phyloP scores from a whole-genome alignment of 2,329 filamentous ascomycete genomes.

The Nemania sp. region DNA sequence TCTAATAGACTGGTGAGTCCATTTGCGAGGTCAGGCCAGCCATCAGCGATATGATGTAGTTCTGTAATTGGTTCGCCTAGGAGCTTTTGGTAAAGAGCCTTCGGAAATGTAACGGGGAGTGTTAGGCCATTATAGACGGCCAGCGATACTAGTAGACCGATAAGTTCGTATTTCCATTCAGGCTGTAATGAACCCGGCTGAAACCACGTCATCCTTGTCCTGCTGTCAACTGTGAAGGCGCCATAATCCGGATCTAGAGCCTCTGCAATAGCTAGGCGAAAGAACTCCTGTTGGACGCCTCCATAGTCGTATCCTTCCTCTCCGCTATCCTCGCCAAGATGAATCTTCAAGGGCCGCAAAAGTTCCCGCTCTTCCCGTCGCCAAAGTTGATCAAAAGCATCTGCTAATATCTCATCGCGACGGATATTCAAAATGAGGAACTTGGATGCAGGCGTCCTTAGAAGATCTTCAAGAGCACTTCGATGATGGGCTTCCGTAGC shows the following conservation, averaged over 20 bases:
- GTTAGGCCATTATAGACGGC: conserved; percentile 94
- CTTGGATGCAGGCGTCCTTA: conserved; percentile 69
- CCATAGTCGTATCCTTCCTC: conserved; percentile 93
- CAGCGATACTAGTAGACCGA: conserved; percentile 85
- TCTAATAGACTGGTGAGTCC: conserved; percentile 74
- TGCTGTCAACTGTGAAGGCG: conserved; percentile 76
- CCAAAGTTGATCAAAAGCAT: conserved; percentile 90
- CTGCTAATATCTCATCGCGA: conserved; percentile 67
- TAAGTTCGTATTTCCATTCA: conserved; percentile 85
- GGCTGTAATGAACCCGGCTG: conserved; percentile 80
- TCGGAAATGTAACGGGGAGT: conserved; percentile 85
- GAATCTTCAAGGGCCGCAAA: conserved; percentile 83
- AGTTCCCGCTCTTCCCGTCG: conserved; percentile 81
- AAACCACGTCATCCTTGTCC: conserved; percentile 86
- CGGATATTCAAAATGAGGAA: conserved; percentile 74
- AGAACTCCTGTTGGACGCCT: conserved; percentile 96
- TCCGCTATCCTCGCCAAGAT: conserved; percentile 78
- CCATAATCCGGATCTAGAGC: conserved; percentile 78
- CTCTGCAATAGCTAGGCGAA: conserved; percentile 80
- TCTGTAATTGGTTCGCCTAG: conserved; percentile 70
- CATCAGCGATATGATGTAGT: conserved; percentile 79
- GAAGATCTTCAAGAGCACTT: conserved; percentile 62
- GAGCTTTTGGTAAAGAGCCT: conserved; percentile 80
- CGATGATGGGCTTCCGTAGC: conserved; percentile 63
- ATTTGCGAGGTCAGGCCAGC: conserved; percentile 81